A percentile compares a stretch with the other conserved stretches of the same genome.
These are phyloP conservation scores for Botrytis byssoidea DNA, from an alignment of 2,329 filamentous ascomycete species.

Conservation along the genomic window DNA sequence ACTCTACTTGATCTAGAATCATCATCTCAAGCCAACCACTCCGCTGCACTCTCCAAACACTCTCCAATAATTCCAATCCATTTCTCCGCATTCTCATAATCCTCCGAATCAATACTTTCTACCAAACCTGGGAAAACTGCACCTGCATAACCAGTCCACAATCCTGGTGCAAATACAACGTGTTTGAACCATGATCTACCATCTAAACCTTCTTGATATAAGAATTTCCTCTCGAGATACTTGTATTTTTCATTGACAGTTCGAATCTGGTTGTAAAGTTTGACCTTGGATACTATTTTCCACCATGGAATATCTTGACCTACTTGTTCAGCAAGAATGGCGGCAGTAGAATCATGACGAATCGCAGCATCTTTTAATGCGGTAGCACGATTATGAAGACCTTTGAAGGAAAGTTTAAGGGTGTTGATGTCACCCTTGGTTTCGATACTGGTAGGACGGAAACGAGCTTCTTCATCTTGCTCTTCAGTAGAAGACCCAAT, in stretches of 20 bases:
- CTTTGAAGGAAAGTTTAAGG: conserved; percentile 34
- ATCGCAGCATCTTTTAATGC: conserved; percentile 30
- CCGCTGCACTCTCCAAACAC: conserved; percentile 9
- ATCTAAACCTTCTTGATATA: conserved; percentile 75
- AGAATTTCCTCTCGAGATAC: conserved; percentile 74
- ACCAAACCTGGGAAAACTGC: conserved; percentile 62
- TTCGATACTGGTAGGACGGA: conserved; percentile 27
- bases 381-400: conserved; percentile 33
- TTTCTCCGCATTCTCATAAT: conserved; percentile 56
- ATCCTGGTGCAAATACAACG: conserved; percentile 84
- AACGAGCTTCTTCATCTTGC: conserved; percentile 35
- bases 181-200: conserved; percentile 89
- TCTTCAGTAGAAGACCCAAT: conserved; percentile 29
- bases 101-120: conserved; percentile 60
- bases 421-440: conserved; percentile 28
- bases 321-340: conserved; percentile 44
- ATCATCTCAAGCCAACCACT: neutral
- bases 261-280: conserved; percentile 61
- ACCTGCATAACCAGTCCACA: conserved; percentile 89
- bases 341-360: conserved; percentile 36
- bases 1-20: neutral
- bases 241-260: conserved; percentile 80
- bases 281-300: conserved; percentile 67
- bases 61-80: conserved; percentile 59
- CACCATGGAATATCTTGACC: conserved; percentile 69